Conservation (phyloP, 805 yeast species). For the Pichia gijzeniarum region DNA sequence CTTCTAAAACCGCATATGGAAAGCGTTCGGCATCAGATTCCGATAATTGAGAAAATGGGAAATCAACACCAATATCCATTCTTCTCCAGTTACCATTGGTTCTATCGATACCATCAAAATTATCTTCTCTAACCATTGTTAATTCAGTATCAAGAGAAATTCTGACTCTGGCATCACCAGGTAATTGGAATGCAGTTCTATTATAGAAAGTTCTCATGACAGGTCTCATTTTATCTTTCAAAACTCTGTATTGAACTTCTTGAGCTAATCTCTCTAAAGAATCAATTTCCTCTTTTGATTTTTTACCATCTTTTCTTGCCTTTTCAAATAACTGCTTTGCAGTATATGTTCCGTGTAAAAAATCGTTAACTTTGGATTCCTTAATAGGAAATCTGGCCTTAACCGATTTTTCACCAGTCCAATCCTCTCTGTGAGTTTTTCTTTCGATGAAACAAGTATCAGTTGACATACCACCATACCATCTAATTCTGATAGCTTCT, state of each 20-base stretch:
- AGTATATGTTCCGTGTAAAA: conserved; percentile 76
- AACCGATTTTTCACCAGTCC: conserved; percentile 99
- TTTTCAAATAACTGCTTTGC: conserved; percentile 88
- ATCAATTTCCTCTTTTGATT: conserved; percentile 80
- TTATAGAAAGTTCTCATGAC: conserved; percentile 94
- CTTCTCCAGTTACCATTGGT: conserved; percentile 96
- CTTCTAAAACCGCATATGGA: conserved; percentile 97
- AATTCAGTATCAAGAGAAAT: conserved; percentile 95
- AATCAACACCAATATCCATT: conserved; percentile 96
- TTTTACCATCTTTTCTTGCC: conserved; percentile 88
- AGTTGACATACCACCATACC: conserved; percentile 98
- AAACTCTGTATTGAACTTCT: conserved; percentile 85
- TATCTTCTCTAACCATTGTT: conserved; percentile 96
- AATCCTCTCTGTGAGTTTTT: conserved; percentile 97
- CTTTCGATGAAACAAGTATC: conserved; percentile 94
- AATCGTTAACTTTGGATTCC: conserved; percentile 84
- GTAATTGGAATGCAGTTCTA: conserved; percentile 97
- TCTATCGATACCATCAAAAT: conserved; percentile 88
- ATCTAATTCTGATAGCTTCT: conserved; percentile 94
- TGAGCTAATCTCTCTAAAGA: conserved; percentile 85
- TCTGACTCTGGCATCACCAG: conserved; percentile 99
- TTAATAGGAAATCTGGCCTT: conserved; percentile 92
- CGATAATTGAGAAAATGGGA: conserved; percentile 83
- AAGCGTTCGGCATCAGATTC: conserved; percentile 84
- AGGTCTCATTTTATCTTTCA: conserved; percentile 82